Percentiles rank a stretch among this genome's conserved stretches.
These are phyloP conservation scores for Nicotiana undulata DNA, from an alignment of 257 asterid species.

Conservation along the genomic window DNA sequence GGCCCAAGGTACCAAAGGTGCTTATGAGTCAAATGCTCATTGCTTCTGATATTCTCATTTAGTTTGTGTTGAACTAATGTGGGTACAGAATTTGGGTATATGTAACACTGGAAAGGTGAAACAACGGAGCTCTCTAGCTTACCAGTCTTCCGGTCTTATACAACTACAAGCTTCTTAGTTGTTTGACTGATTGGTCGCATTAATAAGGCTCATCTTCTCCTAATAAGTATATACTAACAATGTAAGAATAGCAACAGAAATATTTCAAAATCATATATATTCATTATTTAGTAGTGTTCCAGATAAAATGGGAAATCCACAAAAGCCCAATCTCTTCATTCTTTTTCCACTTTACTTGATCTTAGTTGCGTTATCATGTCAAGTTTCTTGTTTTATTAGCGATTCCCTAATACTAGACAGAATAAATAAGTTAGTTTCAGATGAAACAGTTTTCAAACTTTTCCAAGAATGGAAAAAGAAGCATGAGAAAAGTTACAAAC, in stretches of 20 bases:
- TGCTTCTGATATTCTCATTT: background rate
- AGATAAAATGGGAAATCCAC: background rate
- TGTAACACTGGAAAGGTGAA: background rate
- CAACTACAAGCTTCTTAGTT: background rate
- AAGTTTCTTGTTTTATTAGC: background rate
- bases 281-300: too few species aligned
- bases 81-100: background rate
- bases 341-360: background rate
- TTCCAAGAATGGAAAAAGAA: slow-evolving; percentile 21
- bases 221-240: background rate
- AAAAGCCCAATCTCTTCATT: background rate
- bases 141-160: background rate
- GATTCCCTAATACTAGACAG: background rate
- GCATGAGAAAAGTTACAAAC: slow-evolving; percentile 8
- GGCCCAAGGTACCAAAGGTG: too few species aligned
- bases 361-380: background rate
- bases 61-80: background rate
- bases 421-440: background rate
- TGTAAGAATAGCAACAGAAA: background rate
- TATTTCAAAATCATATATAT: background rate
- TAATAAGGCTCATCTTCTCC: background rate
- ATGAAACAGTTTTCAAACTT: slow-evolving; percentile 8
- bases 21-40: too few species aligned
- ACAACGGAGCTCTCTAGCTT: background rate
- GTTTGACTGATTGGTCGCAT: background rate